phyloP scores from a whole-genome alignment of 2,329 filamentous ascomycete genomes.

The Drechslera avenae region DNA sequence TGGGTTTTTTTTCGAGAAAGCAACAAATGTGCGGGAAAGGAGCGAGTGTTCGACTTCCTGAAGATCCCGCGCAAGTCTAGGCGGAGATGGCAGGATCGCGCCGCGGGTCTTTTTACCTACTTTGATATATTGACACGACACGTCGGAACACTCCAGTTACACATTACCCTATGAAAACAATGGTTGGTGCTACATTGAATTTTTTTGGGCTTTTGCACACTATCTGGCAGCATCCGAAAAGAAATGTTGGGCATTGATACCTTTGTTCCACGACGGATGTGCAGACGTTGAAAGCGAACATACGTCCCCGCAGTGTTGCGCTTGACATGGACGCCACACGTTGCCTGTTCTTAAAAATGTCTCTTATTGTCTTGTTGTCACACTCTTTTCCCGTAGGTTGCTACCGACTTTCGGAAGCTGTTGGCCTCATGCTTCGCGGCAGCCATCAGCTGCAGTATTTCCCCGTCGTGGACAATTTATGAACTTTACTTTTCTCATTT shows the following conservation, averaged over 20 bases:
- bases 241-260: neutral
- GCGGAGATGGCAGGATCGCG: conserved; percentile 6
- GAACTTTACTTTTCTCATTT: too few species aligned
- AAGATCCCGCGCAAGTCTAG: neutral
- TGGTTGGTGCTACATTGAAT: conserved; percentile 5
- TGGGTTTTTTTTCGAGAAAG: neutral
- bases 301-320: conserved; percentile 4
- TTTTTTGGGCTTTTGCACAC: neutral
- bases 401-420: too few species aligned
- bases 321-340: neutral
- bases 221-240: neutral
- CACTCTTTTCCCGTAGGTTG: too few species aligned
- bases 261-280: conserved; percentile 1
- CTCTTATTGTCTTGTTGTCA: neutral
- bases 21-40: neutral
- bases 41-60: too few species aligned
- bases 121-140: conserved; percentile 2
- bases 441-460: too few species aligned
- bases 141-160: neutral
- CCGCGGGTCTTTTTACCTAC: neutral
- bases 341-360: neutral
- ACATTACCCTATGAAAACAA: neutral
- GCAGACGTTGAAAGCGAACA: conserved; percentile 4
- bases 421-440: too few species aligned
- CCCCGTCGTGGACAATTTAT: too few species aligned